Conservation (phyloP, 1,284 basidiomycete species). For the Apiotrichum gracile region DNA sequence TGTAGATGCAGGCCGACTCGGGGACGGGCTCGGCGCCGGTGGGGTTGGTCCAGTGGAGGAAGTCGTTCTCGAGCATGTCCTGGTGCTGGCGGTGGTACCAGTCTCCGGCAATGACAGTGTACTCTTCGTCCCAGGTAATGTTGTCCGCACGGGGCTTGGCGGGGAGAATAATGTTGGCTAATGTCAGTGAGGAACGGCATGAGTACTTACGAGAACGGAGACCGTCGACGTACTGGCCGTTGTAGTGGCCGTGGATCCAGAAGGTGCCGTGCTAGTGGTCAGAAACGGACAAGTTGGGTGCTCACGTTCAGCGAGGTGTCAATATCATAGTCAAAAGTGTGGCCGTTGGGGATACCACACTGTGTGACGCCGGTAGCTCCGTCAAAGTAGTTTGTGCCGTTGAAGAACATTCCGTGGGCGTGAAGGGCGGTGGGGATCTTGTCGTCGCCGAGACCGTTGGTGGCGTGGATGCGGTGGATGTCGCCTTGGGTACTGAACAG, state of each 20-base stretch:
- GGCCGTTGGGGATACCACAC: conserved; percentile 77
- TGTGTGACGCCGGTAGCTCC: conserved; percentile 77
- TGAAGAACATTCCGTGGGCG: conserved; percentile 92
- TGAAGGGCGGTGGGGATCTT: conserved; percentile 56
- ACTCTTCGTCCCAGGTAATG: conserved; percentile 79
- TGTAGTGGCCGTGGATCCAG: conserved; percentile 65
- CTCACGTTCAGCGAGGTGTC: conserved; percentile 50
- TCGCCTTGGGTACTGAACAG: conserved; percentile 67
- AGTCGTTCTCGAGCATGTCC: conserved; percentile 57
- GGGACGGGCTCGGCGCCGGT: conserved; percentile 83
- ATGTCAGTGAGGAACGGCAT: neutral
- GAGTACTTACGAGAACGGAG: conserved; percentile 20
- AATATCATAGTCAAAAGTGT: conserved; percentile 71
- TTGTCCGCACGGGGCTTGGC: conserved; percentile 48
- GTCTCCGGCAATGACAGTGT: conserved; percentile 73
- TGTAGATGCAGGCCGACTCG: conserved; percentile 77
- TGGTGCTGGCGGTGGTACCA: conserved; percentile 72
- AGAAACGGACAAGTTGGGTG: neutral
- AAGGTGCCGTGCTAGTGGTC: conserved; percentile 61
- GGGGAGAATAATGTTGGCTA: conserved; percentile 66
- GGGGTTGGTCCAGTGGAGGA: conserved; percentile 68
- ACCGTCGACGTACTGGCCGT: conserved; percentile 74
- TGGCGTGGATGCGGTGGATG: conserved; percentile 59
- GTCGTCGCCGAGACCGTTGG: conserved; percentile 61
- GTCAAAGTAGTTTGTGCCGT: conserved; percentile 76